These are phyloP conservation scores for Termitomyces heimii DNA, from an alignment of 768 basidiomycete genomes.

Conservation along the genomic window DNA sequence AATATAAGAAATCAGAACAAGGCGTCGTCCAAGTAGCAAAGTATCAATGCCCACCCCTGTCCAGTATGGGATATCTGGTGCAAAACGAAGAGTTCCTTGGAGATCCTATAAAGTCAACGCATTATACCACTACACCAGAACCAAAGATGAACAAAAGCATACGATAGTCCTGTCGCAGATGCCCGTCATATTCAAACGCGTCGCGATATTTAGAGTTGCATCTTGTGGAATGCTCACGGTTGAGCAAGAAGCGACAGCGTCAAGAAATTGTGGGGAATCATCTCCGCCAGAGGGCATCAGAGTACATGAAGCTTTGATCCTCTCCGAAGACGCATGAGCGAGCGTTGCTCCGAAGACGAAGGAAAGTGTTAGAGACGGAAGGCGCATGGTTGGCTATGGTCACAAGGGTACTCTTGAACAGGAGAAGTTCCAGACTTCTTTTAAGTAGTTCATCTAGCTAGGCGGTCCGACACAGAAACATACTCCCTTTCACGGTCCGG, in stretches of 20 bases:
- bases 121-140: neutral
- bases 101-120: constrained; percentile 23
- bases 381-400: constrained; percentile 2
- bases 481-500: constrained; percentile 9
- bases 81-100: constrained; percentile 45
- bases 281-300: constrained; percentile 40
- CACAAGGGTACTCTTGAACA: neutral
- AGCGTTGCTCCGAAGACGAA: constrained; percentile 1
- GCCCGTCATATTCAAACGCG: constrained; percentile 49
- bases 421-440: neutral
- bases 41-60: constrained; percentile 28
- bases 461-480: constrained; percentile 8
- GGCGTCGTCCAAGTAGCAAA: neutral
- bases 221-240: constrained; percentile 37
- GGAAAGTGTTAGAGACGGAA: neutral
- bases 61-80: constrained; percentile 48
- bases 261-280: constrained; percentile 43
- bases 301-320: constrained; percentile 26
- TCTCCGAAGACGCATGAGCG: constrained; percentile 1
- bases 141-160: constrained; percentile 4
- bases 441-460: neutral
- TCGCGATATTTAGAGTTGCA: constrained; percentile 45
- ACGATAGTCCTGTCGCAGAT: constrained; percentile 45
- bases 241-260: constrained; percentile 33
- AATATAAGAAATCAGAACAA: neutral